Conservation (phyloP, 2,329 filamentous ascomycete species). For the Claviceps digitariae region DNA sequence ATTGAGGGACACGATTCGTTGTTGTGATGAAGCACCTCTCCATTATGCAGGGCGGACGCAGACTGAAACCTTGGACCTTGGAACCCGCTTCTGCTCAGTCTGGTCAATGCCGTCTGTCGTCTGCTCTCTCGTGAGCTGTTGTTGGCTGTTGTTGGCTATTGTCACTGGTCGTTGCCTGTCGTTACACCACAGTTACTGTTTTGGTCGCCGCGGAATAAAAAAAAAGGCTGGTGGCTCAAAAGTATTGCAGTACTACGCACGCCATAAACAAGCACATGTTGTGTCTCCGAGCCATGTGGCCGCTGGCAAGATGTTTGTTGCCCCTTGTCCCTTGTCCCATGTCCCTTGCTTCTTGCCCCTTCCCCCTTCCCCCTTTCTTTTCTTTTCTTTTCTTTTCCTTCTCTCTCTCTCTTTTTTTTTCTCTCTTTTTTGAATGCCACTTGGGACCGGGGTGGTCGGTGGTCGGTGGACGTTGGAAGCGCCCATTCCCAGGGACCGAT, state of each 20-base stretch:
- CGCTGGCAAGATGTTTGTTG: neutral
- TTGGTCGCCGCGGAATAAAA: neutral
- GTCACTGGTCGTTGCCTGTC: neutral
- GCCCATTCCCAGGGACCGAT: too few relatives aligned
- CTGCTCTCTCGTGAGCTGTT: neutral
- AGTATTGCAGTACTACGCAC: neutral
- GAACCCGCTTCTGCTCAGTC: too few relatives aligned
- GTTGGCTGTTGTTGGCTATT: neutral
- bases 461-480: neutral
- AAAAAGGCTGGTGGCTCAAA: neutral
- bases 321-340: too few relatives aligned
- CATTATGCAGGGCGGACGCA: neutral
- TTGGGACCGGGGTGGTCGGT: neutral
- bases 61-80: too few relatives aligned
- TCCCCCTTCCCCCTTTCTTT: too few relatives aligned
- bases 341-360: too few relatives aligned
- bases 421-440: neutral
- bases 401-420: neutral
- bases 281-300: neutral
- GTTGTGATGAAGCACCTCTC: neutral
- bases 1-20: neutral
- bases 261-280: neutral
- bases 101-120: too few relatives aligned
- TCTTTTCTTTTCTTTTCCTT: too few relatives aligned
- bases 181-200: neutral